Evolutionary conservation across 1,284 basidiomycete species (phyloP), one percentile per base, ranked within the genome.

Genomic region (Ceratobasidium sp.): DNA sequence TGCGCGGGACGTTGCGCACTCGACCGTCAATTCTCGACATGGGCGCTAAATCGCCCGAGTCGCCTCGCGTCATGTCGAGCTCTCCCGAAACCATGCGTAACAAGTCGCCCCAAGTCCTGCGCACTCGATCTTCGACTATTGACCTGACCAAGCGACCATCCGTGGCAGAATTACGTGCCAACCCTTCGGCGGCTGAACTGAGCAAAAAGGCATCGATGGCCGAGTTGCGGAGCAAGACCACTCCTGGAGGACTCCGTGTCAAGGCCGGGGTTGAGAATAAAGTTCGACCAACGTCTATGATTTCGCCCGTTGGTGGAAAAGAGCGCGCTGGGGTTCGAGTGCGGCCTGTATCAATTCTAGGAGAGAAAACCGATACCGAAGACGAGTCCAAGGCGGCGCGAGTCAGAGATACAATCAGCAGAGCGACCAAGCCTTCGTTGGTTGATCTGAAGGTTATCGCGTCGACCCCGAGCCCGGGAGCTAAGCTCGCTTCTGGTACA

Each of bases 261-360:
- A 65, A 65, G 35, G 25, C 34, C 17, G 50, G 50, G 5, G 49
- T 65, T 4, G 62, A 65, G 32, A 53, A 38, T 29, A 65, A 65
- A 38, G 34, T 50, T 8, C 49, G 62, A 12, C 62, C 62, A 27
- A 54, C 50, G 17, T 65, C 62, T 2, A 65, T 65, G 62, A 65
- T 65, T 53, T 7, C 32, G 34, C n/a, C 10, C 8, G 38, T 25
- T 27, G 34, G 32, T 25, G 38, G 47, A 17, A 65, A 50, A 50
- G 62, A 65, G 15, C 50, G 50, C 31, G 27, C 35, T 29, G 40
- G 55, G 15, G 20, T 50, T 32, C 15, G 49, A 38, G 38, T 65
- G 12, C 49, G 62, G 25, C 49, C 62, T 8, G 38, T 65, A 7
- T 65, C 62, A 22, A 25, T 65, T 49, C n/a, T 27, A 13, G 56